Percentiles rank a stretch among this genome's conserved stretches.
These are phyloP conservation scores for Microdochium trichocladiopsis DNA, from an alignment of 2,329 filamentous ascomycete species.

Conservation along the genomic window DNA sequence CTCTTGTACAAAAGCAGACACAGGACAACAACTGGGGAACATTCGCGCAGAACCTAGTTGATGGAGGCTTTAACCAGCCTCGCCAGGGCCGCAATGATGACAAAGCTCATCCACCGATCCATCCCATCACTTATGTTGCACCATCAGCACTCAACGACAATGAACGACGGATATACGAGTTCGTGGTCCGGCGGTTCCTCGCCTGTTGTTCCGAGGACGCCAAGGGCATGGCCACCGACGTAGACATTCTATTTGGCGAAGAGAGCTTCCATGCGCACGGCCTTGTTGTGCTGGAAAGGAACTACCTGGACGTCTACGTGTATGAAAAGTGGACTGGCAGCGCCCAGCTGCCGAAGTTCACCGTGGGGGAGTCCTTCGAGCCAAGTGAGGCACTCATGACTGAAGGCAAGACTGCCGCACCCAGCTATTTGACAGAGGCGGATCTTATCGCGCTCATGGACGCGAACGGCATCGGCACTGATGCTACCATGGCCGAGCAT, in stretches of 20 bases:
- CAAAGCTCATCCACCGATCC: slow-evolving; percentile 94
- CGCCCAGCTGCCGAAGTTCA: slow-evolving; percentile 72
- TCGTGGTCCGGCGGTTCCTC: slow-evolving; percentile 83
- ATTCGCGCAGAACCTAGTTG: slow-evolving; percentile 69
- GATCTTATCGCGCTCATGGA: slow-evolving; percentile 97
- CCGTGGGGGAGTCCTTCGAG: slow-evolving; percentile 72
- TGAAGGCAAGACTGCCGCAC: slow-evolving; percentile 83
- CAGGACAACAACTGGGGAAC: slow-evolving; percentile 70
- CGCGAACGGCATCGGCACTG: slow-evolving; percentile 95
- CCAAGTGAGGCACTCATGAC: slow-evolving; percentile 84
- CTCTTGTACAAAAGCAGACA: slow-evolving; percentile 76
- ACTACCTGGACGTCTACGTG: slow-evolving; percentile 91
- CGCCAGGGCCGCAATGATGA: slow-evolving; percentile 84
- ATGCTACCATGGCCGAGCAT: slow-evolving; percentile 98
- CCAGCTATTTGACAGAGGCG: slow-evolving; percentile 85
- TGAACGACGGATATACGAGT: slow-evolving; percentile 81
- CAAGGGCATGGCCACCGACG: slow-evolving; percentile 74
- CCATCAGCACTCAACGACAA: slow-evolving; percentile 55
- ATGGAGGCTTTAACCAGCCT: slow-evolving; percentile 74
- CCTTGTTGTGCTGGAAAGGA: slow-evolving; percentile 76
- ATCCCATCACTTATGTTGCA: slow-evolving; percentile 81
- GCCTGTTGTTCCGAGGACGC: slow-evolving; percentile 96
- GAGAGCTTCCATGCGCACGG: slow-evolving; percentile 80
- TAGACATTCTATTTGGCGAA: slow-evolving; percentile 77
- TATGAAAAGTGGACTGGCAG: slow-evolving; percentile 97